Percentiles rank a stretch among this genome's conserved stretches.
phyloP scores from a whole-genome alignment of 495 filamentous ascomycete genomes.

The Amorphotheca resinae region DNA sequence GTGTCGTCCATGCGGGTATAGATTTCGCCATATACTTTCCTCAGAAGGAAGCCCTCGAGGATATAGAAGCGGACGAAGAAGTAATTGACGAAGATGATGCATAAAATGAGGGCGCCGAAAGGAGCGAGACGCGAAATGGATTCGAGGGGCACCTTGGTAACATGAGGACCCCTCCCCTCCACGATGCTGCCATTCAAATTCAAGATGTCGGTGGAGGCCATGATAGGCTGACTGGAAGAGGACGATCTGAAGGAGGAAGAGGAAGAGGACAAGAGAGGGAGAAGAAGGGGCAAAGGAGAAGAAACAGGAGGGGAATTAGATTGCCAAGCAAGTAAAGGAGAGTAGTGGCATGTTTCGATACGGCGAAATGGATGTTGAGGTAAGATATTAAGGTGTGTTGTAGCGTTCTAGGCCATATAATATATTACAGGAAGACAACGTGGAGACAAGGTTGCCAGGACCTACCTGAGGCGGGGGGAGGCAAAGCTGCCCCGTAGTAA shows the following conservation, averaged over 20 bases:
- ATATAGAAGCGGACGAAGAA: slow-evolving; percentile 33
- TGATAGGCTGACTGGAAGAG: neutral
- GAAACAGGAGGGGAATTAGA: neutral
- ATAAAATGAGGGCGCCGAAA: slow-evolving; percentile 33
- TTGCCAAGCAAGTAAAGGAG: too few species aligned
- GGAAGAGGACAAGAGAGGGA: neutral
- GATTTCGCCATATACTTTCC: slow-evolving; percentile 24
- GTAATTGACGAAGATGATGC: slow-evolving; percentile 29
- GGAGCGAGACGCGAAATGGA: slow-evolving; percentile 30
- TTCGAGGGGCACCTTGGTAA: slow-evolving; percentile 15
- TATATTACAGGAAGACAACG: too few species aligned
- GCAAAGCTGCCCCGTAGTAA: too few species aligned
- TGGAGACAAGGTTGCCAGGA: too few species aligned
- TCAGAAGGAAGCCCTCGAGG: slow-evolving; percentile 31
- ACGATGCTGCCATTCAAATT: neutral
- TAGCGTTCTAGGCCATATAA: too few species aligned
- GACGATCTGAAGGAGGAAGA: neutral
- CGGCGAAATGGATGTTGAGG: too few species aligned
- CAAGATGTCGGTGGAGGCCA: neutral
- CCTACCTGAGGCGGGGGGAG: too few species aligned
- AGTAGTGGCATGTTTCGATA: too few species aligned
- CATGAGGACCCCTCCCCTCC: slow-evolving; percentile 9
- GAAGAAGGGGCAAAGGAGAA: neutral
- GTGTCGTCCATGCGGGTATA: slow-evolving; percentile 28
- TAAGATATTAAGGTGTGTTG: too few species aligned